These are phyloP conservation scores for Epichloe coenophiala DNA, from an alignment of 2,329 filamentous ascomycete species.

Conservation along the genomic window DNA sequence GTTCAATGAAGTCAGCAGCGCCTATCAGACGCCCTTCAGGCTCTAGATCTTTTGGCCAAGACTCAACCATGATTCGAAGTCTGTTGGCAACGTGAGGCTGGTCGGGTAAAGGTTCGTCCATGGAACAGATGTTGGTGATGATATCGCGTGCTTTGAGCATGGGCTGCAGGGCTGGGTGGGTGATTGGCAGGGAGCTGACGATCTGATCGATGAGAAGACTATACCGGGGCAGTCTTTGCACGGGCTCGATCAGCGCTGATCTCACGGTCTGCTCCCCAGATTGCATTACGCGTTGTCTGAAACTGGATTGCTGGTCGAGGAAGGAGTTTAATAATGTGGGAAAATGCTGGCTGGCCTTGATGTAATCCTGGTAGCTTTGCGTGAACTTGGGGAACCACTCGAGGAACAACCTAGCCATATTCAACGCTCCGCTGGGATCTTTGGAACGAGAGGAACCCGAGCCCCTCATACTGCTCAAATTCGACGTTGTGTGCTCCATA, in stretches of 20 bases:
- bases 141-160: constrained; percentile 86
- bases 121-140: constrained; percentile 90
- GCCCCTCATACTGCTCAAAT: constrained; percentile 27
- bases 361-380: constrained; percentile 84
- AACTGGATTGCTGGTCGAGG: constrained; percentile 68
- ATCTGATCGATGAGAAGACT: constrained; percentile 96
- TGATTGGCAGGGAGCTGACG: constrained; percentile 67
- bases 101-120: constrained; percentile 59
- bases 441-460: constrained; percentile 34
- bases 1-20: constrained; percentile 66
- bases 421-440: constrained; percentile 65
- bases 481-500: constrained; percentile 45
- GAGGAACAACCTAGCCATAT: constrained; percentile 67
- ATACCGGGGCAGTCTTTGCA: constrained; percentile 87
- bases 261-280: constrained; percentile 83
- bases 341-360: constrained; percentile 78
- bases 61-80: constrained; percentile 61
- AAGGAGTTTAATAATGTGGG: constrained; percentile 68
- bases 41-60: constrained; percentile 60
- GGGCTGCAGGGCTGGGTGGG: constrained; percentile 69
- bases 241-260: constrained; percentile 88
- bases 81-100: constrained; percentile 62
- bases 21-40: constrained; percentile 68
- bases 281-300: constrained; percentile 65
- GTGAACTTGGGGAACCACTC: constrained; percentile 92